A percentile compares a stretch with the other conserved stretches of the same genome.
These are phyloP conservation scores for Sclerotinia glacialis DNA, from an alignment of 2,329 filamentous ascomycete species.

Conservation along the genomic window DNA sequence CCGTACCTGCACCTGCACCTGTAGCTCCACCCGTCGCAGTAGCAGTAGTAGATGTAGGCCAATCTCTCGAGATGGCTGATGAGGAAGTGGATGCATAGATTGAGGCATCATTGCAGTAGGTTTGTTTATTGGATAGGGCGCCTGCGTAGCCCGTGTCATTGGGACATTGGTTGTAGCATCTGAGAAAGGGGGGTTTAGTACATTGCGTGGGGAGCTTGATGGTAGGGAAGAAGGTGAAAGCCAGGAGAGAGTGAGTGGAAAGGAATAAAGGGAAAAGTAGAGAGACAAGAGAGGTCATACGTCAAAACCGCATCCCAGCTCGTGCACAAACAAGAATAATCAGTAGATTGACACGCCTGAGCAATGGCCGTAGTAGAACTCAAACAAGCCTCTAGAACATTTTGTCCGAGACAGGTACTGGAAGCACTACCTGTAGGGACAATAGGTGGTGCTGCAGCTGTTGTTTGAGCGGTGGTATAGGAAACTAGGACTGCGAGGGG, in stretches of 20 bases:
- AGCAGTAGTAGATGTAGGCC: conserved; percentile 23
- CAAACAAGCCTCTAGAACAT: conserved; percentile 43
- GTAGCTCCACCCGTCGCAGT: conserved; percentile 8
- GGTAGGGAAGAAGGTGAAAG: no score
- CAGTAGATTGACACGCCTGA: conserved; percentile 38
- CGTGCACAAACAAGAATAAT: conserved; percentile 53
- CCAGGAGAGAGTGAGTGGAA: neutral
- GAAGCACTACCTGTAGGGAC: neutral
- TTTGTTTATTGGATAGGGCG: conserved; percentile 26
- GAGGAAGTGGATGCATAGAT: conserved; percentile 29
- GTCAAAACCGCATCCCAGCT: conserved; percentile 52
- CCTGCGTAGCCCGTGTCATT: conserved; percentile 41
- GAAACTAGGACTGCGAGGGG: conserved; percentile 36
- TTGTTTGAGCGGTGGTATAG: conserved; percentile 34
- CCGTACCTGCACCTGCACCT: conserved; percentile 5
- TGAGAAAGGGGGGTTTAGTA: conserved; percentile 27
- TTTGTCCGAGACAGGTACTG: conserved; percentile 39
- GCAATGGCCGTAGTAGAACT: conserved; percentile 41
- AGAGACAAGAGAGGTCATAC: conserved; percentile 38
- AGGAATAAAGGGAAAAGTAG: neutral
- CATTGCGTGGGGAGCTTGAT: neutral
- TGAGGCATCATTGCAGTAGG: conserved; percentile 34
- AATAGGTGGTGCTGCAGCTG: conserved; percentile 21
- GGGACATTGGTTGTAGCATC: conserved; percentile 65
- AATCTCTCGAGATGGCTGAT: conserved; percentile 26